These are phyloP conservation scores for Ramaria rubella DNA, from an alignment of 768 basidiomycete species.

Conservation along the genomic window DNA sequence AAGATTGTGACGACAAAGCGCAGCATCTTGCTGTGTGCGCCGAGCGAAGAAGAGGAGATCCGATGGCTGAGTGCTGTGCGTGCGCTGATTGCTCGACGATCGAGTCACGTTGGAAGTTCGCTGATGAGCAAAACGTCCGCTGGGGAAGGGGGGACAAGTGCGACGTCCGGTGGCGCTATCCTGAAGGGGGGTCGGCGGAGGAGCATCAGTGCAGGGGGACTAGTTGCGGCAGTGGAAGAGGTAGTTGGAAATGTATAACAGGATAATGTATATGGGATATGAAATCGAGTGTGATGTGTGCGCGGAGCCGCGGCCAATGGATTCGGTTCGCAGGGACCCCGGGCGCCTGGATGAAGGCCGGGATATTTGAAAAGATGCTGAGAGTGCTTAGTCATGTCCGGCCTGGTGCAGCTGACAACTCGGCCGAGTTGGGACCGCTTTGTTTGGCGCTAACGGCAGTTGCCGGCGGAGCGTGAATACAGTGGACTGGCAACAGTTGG, in stretches of 20 bases:
- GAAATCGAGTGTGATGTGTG: neutral
- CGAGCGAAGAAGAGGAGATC: conserved; percentile 96
- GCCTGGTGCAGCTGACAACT: neutral
- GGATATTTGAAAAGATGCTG: conserved; percentile 6
- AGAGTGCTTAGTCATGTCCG: neutral
- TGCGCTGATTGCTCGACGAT: conserved; percentile 75
- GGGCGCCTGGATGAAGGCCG: neutral
- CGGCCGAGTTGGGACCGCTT: conserved; percentile 3
- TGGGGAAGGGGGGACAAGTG: neutral
- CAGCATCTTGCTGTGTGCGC: conserved; percentile 83
- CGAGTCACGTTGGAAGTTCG: too few relatives aligned
- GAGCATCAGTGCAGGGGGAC: conserved; percentile 15
- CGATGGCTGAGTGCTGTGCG: conserved; percentile 95
- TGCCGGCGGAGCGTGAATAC: conserved; percentile 8
- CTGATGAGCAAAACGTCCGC: too few relatives aligned
- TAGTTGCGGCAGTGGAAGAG: too few relatives aligned
- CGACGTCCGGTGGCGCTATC: neutral
- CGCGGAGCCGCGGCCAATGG: neutral
- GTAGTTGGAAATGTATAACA: too few relatives aligned
- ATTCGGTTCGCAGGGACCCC: neutral
- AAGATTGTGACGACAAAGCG: conserved; percentile 95
- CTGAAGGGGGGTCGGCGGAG: conserved; percentile 1
- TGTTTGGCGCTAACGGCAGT: conserved; percentile 1
- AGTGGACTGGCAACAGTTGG: neutral
- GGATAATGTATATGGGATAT: too few relatives aligned